These are phyloP conservation scores for Talaromyces amestolkiae DNA, from an alignment of 2,329 filamentous ascomycete species.

Conservation along the genomic window DNA sequence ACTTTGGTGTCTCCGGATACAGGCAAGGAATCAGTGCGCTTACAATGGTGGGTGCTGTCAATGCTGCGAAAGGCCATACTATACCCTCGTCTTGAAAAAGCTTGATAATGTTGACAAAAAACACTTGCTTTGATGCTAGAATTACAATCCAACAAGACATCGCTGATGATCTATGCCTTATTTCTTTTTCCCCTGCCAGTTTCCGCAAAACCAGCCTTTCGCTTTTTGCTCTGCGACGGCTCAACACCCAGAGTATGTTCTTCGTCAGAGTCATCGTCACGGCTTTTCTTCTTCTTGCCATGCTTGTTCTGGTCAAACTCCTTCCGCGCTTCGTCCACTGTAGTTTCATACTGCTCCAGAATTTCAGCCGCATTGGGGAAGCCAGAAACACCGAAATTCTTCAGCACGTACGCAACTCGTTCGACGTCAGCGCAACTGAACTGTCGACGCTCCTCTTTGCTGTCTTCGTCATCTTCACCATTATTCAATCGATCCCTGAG, in stretches of 20 bases:
- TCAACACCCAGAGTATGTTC: constrained; percentile 16
- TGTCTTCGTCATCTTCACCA: constrained; percentile 4
- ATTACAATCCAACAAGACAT: not conserved
- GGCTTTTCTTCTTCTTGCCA: constrained; percentile 15
- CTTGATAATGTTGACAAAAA: not conserved
- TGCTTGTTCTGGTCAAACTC: constrained; percentile 12
- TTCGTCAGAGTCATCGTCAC: not conserved
- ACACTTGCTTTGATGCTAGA: not conserved
- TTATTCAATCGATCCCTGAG: constrained; percentile 28
- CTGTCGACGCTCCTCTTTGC: constrained; percentile 1
- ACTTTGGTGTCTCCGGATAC: not conserved
- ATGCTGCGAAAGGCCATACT: not conserved
- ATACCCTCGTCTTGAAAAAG: not conserved
- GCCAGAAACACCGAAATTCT: constrained; percentile 32
- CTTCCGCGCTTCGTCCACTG: constrained; percentile 2
- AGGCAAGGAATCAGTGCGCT: not conserved
- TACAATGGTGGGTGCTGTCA: no score
- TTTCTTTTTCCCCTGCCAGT: constrained; percentile 16
- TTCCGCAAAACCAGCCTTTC: constrained; percentile 12
- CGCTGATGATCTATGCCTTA: constrained; percentile 3
- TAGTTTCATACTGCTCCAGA: constrained; percentile 3
- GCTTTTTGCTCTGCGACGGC: constrained; percentile 13
- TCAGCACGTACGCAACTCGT: constrained; percentile 39
- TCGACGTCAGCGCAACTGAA: constrained; percentile 36
- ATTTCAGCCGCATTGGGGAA: constrained; percentile 20